phyloP scores from a whole-genome alignment of 768 basidiomycete species.

The Lactarius tabidus region DNA sequence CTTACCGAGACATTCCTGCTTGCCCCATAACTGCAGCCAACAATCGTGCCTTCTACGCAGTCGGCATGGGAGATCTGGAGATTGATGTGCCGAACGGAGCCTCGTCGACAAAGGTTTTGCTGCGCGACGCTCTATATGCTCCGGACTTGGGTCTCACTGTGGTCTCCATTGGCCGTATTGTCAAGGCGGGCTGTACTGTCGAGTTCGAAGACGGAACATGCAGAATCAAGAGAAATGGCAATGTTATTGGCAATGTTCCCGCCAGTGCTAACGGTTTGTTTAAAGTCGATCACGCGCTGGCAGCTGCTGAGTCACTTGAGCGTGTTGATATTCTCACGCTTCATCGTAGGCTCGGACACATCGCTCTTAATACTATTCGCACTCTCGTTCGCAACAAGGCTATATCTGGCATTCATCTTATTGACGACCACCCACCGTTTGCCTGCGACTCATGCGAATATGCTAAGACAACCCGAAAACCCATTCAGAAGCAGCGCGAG shows the following conservation, averaged over 20 bases:
- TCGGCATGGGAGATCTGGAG: not conserved
- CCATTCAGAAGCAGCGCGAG: not conserved
- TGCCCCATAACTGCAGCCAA: not conserved
- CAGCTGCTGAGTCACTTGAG: not conserved
- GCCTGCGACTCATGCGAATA: conserved; percentile 34
- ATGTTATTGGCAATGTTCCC: not conserved
- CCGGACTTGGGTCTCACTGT: not conserved
- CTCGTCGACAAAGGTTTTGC: not conserved
- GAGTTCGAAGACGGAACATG: not conserved
- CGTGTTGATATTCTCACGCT: not conserved
- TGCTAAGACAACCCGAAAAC: not conserved
- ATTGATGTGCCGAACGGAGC: not conserved
- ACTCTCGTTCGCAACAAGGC: conserved; percentile 22
- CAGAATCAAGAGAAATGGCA: not conserved
- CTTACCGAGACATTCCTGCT: not conserved
- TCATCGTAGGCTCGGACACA: conserved; percentile 33
- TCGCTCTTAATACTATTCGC: conserved; percentile 29
- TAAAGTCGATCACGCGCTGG: not conserved
- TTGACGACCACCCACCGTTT: conserved; percentile 15
- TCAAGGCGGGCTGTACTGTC: not conserved
- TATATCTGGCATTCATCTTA: not conserved
- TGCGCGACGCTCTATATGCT: not conserved
- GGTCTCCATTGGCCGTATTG: not conserved
- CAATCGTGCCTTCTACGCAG: not conserved
- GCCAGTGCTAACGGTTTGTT: not conserved